Evolutionary conservation across 257 asterid species (phyloP), one percentile per base, ranked within the genome.

Genomic region (Datura wrightii): DNA sequence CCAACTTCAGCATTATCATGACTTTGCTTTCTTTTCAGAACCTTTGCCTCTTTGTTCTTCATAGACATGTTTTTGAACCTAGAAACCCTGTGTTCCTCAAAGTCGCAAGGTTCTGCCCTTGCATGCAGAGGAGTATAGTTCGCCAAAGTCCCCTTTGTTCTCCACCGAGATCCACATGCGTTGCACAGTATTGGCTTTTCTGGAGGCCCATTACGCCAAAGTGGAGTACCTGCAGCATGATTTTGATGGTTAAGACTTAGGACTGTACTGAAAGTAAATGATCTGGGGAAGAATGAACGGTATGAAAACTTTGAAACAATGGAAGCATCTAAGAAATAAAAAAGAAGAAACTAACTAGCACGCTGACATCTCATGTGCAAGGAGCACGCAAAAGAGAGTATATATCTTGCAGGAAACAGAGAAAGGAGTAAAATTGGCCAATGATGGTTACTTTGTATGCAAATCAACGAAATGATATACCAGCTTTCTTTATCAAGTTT

Each of bases 131-230:
- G 99, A 54, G 99, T 94, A 87, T 97, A 97, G 89, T 97, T 97
- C 24, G 87, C 94, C 79, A 97, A 88, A 36, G 98, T 91, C 19
- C 99, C 99, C 90, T 97, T 97, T 16, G 99, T 97, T 88, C 99
- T 91, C 99, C 99, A 97, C 80, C 99, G 87, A 50, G 99, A 97
- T 71, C 99, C 99, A 90, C 99, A 97, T 37, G 99, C 99, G 88
- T 97, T 97, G 91, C 99, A 97, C 48, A 97, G 94, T 39, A 97
- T 90, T 48, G 99, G 99, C 93, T 97, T 97, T 91, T 95, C 98
- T 0, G 99, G 98, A 56, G 99, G 99, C 83, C 99, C 99, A 71
- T 97, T 97, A 78, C 99, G 97, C 99, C 98, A 97, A 62, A 95
- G 97, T 36, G 99, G 99, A 54, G 99, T 94, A 89, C 96, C 98